phyloP scores from a whole-genome alignment of 2,329 filamentous ascomycete species.

The Sporothrix pseudoabietina region DNA sequence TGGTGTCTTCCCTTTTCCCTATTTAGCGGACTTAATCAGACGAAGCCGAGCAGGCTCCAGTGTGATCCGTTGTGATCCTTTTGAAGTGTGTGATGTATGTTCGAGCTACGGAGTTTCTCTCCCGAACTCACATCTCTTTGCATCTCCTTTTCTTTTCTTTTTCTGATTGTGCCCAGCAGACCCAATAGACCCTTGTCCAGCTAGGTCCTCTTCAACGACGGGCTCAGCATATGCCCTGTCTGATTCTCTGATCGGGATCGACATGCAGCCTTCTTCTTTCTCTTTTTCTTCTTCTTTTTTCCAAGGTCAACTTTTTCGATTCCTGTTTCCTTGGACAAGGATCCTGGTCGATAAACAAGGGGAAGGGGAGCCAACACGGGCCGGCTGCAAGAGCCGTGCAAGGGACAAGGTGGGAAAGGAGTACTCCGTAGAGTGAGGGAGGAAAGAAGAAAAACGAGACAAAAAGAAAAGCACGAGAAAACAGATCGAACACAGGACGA shows the following conservation, averaged over 20 bases:
- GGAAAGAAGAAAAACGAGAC: neutral
- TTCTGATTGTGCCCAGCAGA: neutral
- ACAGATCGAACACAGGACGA: neutral
- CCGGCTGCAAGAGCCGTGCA: neutral
- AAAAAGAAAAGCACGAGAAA: neutral
- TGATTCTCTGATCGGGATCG: constrained; percentile 6
- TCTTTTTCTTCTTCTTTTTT: neutral
- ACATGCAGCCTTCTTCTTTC: neutral
- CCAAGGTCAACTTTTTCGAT: neutral
- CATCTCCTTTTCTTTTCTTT: neutral
- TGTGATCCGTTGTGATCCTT: neutral
- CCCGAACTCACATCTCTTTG: neutral
- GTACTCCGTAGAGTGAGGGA: neutral
- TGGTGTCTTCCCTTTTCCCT: neutral
- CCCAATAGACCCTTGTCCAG: neutral
- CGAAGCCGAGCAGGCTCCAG: neutral
- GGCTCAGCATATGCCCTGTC: neutral
- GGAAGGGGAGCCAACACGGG: neutral
- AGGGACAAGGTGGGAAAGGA: neutral
- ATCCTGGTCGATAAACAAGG: neutral
- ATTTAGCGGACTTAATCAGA: neutral
- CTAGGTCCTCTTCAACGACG: neutral
- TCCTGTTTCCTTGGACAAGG: neutral
- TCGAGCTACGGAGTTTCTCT: neutral
- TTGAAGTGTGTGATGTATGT: too few species aligned